A percentile compares a stretch with the other conserved stretches of the same genome.
Conservation (phyloP, 352 stramenopile genomes). For the Phytopythium helicoides region DNA sequence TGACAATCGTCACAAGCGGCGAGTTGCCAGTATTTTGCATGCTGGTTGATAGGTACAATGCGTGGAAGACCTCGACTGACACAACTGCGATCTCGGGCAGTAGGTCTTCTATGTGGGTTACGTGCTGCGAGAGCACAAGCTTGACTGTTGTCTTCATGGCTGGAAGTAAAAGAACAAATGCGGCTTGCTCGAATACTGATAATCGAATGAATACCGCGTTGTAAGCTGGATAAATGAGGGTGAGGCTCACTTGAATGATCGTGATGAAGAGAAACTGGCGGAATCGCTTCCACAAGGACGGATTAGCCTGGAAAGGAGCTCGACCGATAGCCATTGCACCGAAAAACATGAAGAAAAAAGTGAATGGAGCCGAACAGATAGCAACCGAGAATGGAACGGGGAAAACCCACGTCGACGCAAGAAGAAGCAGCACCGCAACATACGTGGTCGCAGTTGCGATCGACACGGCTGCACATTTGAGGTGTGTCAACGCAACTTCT, state of each 20-base stretch:
- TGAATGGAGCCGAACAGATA: slow-evolving; percentile 3
- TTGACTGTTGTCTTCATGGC: slow-evolving; percentile 3
- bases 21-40: slow-evolving; percentile 11
- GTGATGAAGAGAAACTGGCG: slow-evolving; percentile 5
- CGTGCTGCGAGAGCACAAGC: background rate
- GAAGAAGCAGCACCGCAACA: slow-evolving; percentile 6
- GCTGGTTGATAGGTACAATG: slow-evolving; percentile 7
- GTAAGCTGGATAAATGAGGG: slow-evolving; percentile 2
- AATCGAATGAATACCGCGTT: background rate
- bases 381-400: slow-evolving; percentile 1
- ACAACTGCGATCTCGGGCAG: slow-evolving; percentile 5
- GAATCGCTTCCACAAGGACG: slow-evolving; percentile 9
- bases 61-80: slow-evolving; percentile 9
- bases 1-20: slow-evolving; percentile 1
- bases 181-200: slow-evolving; percentile 2
- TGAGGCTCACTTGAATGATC: background rate
- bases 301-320: slow-evolving; percentile 2
- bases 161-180: slow-evolving; percentile 14
- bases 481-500: slow-evolving; percentile 4
- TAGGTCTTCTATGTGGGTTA: slow-evolving; percentile 1
- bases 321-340: background rate
- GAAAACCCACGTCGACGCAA: slow-evolving; percentile 11
- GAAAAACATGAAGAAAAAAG: slow-evolving; percentile 3
- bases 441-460: slow-evolving; percentile 14
- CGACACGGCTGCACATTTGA: slow-evolving; percentile 5